Base-by-base conservation (phyloP, 345 rosid species). In the Crucihimalaya himalaica region DNA sequence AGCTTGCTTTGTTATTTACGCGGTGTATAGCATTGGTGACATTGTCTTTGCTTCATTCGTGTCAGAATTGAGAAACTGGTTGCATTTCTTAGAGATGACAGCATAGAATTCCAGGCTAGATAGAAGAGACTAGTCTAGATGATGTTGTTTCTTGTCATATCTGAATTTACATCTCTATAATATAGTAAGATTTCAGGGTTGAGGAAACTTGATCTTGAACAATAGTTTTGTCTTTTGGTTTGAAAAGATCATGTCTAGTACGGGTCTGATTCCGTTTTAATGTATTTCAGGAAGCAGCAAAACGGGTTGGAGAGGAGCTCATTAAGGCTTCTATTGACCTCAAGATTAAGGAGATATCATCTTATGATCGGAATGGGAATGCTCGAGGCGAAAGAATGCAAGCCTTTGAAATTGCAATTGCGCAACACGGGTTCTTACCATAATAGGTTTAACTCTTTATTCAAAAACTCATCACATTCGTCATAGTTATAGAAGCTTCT, bases 261-360 rank as follows among this genome's bases (percentile, higher is more conserved):
- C 6, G 2, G 39, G 63, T 66, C 23, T 63, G 45, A 43, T 63
- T 50, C 48, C 19, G 23, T 69, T 21, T 75, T 42, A 23, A 46
- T 55, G 39, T 57, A 50, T 71, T 57, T 21, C 82, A 94, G 97
- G 97, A 91, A 83, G 97, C 88, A 19, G 93, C 98, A 8, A 77
- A 77, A 72, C 83, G 87, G 43, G 86, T 94, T 5, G 97, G 98
- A 14, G 96, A 91, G 80, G 95, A 85, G 82, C 89, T 94, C 34
- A 77, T 91, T 64, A 85, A 87, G 74, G 85, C 87, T 27, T 88
- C 92, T 21, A 51, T 81, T 37, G 83, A 86, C 56, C 89, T 82
- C 58, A 73, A 88, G 71, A 86, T 94, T 12, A 72, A 79, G 12
- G 98, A 94, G 72, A 81, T 91, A 56, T 89, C 97, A 23, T 81